phyloP scores from a whole-genome alignment of 148 eudicot species.

The Rhododendron griersonianum region DNA sequence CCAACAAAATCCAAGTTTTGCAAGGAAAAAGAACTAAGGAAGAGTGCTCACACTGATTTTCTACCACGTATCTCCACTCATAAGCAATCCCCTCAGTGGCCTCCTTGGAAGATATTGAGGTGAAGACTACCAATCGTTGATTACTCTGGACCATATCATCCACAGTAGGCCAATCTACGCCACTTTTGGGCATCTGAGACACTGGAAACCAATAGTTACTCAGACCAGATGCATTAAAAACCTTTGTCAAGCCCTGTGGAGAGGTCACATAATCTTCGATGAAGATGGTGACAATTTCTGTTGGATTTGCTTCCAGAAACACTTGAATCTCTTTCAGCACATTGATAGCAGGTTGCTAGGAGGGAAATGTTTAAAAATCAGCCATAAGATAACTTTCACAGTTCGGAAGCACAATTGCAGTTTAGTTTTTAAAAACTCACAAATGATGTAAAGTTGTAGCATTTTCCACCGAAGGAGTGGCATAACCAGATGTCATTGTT shows the following conservation, averaged over 20 bases:
- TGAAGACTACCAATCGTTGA: conserved; percentile 79
- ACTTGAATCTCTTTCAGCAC: conserved; percentile 61
- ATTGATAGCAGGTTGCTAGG: conserved; percentile 88
- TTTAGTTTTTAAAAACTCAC: conserved; percentile 41
- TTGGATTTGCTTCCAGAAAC: conserved; percentile 61
- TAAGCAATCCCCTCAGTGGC: conserved; percentile 81
- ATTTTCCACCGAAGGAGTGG: conserved; percentile 69
- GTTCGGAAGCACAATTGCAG: not conserved
- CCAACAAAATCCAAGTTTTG: not conserved
- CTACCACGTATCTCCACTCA: conserved; percentile 75
- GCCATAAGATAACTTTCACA: not conserved
- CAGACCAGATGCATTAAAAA: conserved; percentile 72
- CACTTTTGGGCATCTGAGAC: conserved; percentile 75
- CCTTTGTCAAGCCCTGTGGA: conserved; percentile 58
- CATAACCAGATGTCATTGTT: conserved; percentile 80
- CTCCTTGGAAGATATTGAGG: conserved; percentile 69
- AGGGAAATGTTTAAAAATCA: not conserved
- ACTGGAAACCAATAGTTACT: conserved; percentile 64
- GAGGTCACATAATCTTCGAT: conserved; percentile 86
- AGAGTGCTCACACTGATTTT: conserved; percentile 76
- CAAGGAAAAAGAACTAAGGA: not conserved
- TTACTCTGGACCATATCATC: conserved; percentile 72
- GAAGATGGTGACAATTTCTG: conserved; percentile 78
- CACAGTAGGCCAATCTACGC: conserved; percentile 81
- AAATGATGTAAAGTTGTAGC: conserved; percentile 79